Evolutionary conservation across 148 eudicot genomes (phyloP), one percentile per base, ranked within the genome.

Genomic region (Diospyros kaki): DNA sequence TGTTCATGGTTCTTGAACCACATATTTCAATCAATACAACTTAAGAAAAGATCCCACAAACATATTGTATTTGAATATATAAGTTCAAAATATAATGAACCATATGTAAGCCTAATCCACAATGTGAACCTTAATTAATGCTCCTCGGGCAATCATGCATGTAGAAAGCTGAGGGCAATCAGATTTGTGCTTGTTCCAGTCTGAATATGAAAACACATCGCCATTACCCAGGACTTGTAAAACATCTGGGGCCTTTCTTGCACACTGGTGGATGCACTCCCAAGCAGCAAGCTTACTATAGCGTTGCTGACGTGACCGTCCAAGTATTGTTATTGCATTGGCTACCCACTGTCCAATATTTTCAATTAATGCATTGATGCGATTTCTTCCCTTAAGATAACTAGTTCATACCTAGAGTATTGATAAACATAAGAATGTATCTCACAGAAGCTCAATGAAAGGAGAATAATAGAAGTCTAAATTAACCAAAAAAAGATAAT

Each of bases 131-230:
- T 96, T 96, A 44, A 93, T 73, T 72, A 96, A 69, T n/a, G 97
- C 97, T 67, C 98, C 99, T 77, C 99, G 88, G 69, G 93, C 99
- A 82, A 93, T 86, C 99, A 96, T 96, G 86, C 93, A 89, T 38
- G 99, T 68, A 50, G 94, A 86, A 59, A 96, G 87, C 85, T 93
- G 85, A 71, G 99, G 94, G 80, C 98, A 93, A 59, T 87, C 90
- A 71, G 90, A 88, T 59, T 84, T 82, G 84, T 86, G 97, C 56
- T 79, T 86, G 76, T 88, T 91, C 99, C 98, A 93, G 80, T 96
- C 99, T 75, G 79, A 59, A 81, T 87, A 96, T 15, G 99, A 93
- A 70, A 81, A 93, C 50, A 96, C 87, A 76, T 96, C 99, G 64
- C 99, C 99, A 64, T 96, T 96, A 65, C 99, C 99, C 67, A 96